Base-by-base conservation (phyloP, 1,284 basidiomycete genomes). In the Moniliella sp. region DNA sequence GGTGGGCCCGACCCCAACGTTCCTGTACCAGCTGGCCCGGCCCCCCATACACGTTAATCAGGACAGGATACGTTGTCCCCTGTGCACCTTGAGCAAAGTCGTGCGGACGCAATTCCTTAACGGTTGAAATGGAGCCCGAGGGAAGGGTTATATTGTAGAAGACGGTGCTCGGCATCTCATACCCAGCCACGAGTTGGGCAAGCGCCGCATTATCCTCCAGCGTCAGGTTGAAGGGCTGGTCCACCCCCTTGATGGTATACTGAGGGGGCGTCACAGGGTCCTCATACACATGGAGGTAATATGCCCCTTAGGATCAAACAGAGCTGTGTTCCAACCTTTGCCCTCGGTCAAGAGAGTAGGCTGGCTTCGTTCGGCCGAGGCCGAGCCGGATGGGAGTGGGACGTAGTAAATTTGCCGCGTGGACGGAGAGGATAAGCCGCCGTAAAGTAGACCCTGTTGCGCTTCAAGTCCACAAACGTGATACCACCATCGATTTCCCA, bases 261-360 rank as follows among this genome's bases (percentile, higher is more conserved):
- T 88, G 81, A 74, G 76, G 83, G 0, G 88, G 88, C 10, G 81
- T 69, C 14, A 69, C 68, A 4, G 86, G 88, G 0, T 86, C 86
- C 25, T 66, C 61, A 54, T 88, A 84, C 42, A 65, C 67, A 11
- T 91, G 64, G 4, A 81, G 62, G 61, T 88, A 91, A 62, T 77
- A 93, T 14, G 47, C 48, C 8, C 51, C 51, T 25, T 54, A n/a
- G 51, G 51, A 17, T 54, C 51, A 15, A 54, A 51, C 21, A 21
- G 35, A 10, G 36, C 46, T 15, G 67, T 64, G 53, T 76, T 78
- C 52, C 68, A 78, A 2, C 35, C 0, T 50, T 41, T 5, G 46
- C 40, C 0, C 79, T 74, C 9, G 88, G 65, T 3, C 70, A 62
- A 3, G 77, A 69, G 3, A 76, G 73, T 1, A 28, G 23, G 2